Percentiles rank a stretch among this genome's conserved stretches.
phyloP scores from a whole-genome alignment of 2,329 filamentous ascomycete genomes.

The Aspergillus fischeri region DNA sequence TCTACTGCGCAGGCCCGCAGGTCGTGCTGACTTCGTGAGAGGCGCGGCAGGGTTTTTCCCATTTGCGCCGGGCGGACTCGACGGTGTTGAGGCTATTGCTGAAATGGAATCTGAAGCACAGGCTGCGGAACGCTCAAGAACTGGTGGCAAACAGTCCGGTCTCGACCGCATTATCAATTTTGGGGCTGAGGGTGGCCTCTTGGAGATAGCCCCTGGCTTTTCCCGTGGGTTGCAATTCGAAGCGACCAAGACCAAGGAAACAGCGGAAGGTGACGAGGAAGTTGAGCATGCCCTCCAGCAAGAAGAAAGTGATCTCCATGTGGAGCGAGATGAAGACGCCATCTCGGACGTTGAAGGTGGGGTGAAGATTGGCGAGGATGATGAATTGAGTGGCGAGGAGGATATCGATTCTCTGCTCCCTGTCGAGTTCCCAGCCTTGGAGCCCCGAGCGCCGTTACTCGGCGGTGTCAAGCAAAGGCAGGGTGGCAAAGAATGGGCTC shows the following conservation, averaged over 20 bases:
- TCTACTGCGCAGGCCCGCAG: constrained; percentile 77
- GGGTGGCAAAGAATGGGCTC: constrained; percentile 85
- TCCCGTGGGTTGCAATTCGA: constrained; percentile 70
- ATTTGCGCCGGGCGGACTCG: constrained; percentile 85
- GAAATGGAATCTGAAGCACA: constrained; percentile 72
- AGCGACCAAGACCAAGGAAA: constrained; percentile 54
- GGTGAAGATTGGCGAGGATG: constrained; percentile 23
- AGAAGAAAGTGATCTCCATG: constrained; percentile 39
- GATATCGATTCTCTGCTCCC: constrained; percentile 83
- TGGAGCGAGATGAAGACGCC: constrained; percentile 50
- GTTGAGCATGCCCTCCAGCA: constrained; percentile 60
- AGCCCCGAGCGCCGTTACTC: constrained; percentile 74
- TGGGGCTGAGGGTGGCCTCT: constrained; percentile 67
- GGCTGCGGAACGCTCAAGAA: constrained; percentile 44
- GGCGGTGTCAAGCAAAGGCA: constrained; percentile 64
- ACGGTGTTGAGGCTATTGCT: constrained; percentile 79
- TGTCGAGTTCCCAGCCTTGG: constrained; percentile 86
- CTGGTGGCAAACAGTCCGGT: constrained; percentile 43
- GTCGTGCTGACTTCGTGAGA: constrained; percentile 83
- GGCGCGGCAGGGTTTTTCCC: constrained; percentile 92
- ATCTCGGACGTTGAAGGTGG: constrained; percentile 29
- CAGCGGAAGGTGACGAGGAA: constrained; percentile 63
- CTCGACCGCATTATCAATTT: constrained; percentile 87
- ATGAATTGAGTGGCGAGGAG: constrained; percentile 34
- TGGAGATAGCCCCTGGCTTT: constrained; percentile 80